A percentile compares a stretch with the other conserved stretches of the same genome.
Evolutionary conservation across 164 flowering plant species (phyloP).

Genomic region (Liriodendron chinense): DNA sequence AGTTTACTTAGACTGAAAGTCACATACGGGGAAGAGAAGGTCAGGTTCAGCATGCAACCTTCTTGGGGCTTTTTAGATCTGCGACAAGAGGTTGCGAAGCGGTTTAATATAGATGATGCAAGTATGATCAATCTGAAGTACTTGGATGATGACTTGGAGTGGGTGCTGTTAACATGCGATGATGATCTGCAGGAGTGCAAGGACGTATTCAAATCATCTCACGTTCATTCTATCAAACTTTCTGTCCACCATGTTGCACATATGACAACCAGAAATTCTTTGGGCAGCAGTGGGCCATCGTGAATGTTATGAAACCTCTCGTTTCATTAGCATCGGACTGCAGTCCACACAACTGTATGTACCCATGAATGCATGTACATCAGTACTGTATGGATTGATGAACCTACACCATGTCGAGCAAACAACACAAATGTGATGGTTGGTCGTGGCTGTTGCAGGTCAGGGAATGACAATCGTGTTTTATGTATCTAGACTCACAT

Average conservation of each 20-base stretch:
- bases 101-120: constrained; percentile 51
- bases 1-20: constrained; percentile 53
- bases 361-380: not conserved
- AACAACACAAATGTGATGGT: not conserved
- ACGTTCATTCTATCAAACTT: constrained; percentile 47
- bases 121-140: constrained; percentile 55
- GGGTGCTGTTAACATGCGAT: constrained; percentile 89
- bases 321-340: not conserved
- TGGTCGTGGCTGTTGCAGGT: not conserved
- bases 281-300: constrained; percentile 25
- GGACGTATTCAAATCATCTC: constrained; percentile 48
- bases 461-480: not conserved
- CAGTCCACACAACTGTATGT: not conserved
- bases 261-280: constrained; percentile 28
- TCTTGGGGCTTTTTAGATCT: constrained; percentile 56
- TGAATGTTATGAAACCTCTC: constrained; percentile 7
- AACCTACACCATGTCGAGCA: not conserved
- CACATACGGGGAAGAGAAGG: constrained; percentile 56
- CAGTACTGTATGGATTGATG: not conserved
- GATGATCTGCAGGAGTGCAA: constrained; percentile 79
- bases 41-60: constrained; percentile 62
- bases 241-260: constrained; percentile 32
- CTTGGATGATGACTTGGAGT: constrained; percentile 79
- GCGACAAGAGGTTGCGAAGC: constrained; percentile 51
- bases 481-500: not conserved